Percentiles rank a stretch among this genome's conserved stretches.
phyloP scores from a whole-genome alignment of 1,284 basidiomycete species.

The Apiotrichum sp. region DNA sequence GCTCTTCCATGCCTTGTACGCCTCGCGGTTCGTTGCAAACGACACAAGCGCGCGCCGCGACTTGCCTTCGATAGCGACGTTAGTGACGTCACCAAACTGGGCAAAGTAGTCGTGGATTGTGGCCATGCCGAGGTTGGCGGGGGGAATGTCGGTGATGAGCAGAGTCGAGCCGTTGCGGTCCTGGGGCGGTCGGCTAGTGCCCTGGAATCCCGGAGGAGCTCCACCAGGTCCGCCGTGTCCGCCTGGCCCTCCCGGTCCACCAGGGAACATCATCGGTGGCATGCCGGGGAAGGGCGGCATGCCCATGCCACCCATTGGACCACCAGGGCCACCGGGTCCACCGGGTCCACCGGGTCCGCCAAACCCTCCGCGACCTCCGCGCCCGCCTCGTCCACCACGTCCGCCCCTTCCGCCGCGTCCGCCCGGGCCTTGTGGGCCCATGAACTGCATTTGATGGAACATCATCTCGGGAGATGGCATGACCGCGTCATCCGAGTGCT shows the following conservation, averaged over 20 bases:
- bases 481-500: conserved; percentile 63
- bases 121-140: conserved; percentile 68
- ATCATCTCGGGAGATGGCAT: conserved; percentile 52
- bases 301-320: background rate
- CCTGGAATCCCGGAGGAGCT: conserved; percentile 9
- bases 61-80: conserved; percentile 78
- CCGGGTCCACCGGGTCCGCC: conserved; percentile 12
- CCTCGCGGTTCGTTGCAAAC: conserved; percentile 78
- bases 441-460: conserved; percentile 37
- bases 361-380: conserved; percentile 46
- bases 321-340: background rate
- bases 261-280: conserved; percentile 21
- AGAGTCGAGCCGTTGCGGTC: conserved; percentile 71
- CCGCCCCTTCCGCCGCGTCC: conserved; percentile 53
- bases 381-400: conserved; percentile 32
- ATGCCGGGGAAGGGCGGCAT: conserved; percentile 19
- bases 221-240: background rate
- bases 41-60: conserved; percentile 74
- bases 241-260: conserved; percentile 6
- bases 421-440: conserved; percentile 19
- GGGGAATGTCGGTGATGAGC: conserved; percentile 89
- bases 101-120: conserved; percentile 84
- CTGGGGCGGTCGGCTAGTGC: conserved; percentile 33
- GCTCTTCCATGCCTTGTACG: conserved; percentile 80
- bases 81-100: conserved; percentile 85